Conservation (phyloP, 768 basidiomycete genomes). For the Arthromyces matolae region DNA sequence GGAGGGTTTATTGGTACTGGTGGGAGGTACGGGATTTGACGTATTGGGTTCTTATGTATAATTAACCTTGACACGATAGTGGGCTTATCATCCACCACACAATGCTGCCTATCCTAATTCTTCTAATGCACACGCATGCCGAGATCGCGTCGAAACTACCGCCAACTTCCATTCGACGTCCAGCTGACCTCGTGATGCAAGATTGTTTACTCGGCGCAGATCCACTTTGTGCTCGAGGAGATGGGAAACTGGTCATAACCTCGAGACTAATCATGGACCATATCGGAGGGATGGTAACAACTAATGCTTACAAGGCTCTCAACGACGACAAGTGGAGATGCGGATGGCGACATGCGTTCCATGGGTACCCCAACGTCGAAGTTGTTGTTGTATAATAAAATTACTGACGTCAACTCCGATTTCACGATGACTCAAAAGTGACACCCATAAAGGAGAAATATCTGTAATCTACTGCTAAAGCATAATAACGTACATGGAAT, state of each 20-base stretch:
- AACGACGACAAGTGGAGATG: conserved; percentile 38
- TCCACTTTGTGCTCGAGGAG: conserved; percentile 31
- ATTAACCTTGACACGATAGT: conserved; percentile 19
- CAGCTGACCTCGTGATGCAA: conserved; percentile 38
- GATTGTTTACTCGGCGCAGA: conserved; percentile 39
- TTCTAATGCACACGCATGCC: conserved; percentile 30
- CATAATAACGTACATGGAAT: conserved; percentile 6
- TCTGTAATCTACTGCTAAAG: not conserved
- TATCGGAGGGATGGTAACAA: conserved; percentile 36
- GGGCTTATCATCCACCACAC: conserved; percentile 39
- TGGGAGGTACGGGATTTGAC: conserved; percentile 29
- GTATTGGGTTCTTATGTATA: not conserved
- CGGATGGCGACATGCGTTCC: conserved; percentile 44
- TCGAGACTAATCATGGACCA: conserved; percentile 41
- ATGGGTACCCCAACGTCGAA: conserved; percentile 32
- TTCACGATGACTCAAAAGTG: too few species aligned
- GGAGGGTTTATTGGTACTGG: conserved; percentile 41
- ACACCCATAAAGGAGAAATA: too few species aligned
- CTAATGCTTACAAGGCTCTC: conserved; percentile 25
- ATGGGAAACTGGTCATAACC: conserved; percentile 33
- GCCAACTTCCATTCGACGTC: conserved; percentile 24
- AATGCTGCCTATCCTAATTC: conserved; percentile 30
- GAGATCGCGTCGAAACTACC: conserved; percentile 25
- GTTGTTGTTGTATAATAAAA: conserved; percentile 27
- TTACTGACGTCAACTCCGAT: not conserved